phyloP scores from a whole-genome alignment of 2,329 filamentous ascomycete species.

The Xylariales sp. region DNA sequence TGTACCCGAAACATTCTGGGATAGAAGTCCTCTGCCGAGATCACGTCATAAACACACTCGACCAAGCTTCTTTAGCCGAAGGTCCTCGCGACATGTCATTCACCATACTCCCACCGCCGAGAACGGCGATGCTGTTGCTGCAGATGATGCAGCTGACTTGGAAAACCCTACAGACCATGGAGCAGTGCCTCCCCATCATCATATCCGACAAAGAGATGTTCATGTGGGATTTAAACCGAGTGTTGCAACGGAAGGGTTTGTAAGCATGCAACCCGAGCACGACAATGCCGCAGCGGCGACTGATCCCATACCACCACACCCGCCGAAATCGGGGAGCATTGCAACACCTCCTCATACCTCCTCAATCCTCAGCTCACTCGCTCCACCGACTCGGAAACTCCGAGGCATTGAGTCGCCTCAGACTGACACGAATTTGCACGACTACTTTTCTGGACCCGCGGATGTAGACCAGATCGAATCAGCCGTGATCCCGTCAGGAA shows the following conservation, averaged over 20 bases:
- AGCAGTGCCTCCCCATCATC: slow-evolving; percentile 11
- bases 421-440: slow-evolving; percentile 15
- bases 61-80: slow-evolving; percentile 41
- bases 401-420: slow-evolving; percentile 31
- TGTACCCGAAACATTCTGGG: slow-evolving; percentile 95
- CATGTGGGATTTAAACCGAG: slow-evolving; percentile 55
- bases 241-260: slow-evolving; percentile 5
- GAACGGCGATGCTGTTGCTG: background rate
- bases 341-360: too few species aligned
- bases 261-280: background rate
- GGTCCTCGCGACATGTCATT: slow-evolving; percentile 33
- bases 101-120: background rate
- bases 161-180: slow-evolving; percentile 8
- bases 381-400: slow-evolving; percentile 24
- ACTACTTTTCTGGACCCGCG: slow-evolving; percentile 12
- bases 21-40: slow-evolving; percentile 61
- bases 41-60: slow-evolving; percentile 32
- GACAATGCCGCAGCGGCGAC: too few species aligned
- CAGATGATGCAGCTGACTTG: background rate
- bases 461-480: too few species aligned
- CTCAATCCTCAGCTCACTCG: too few species aligned
- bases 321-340: too few species aligned
- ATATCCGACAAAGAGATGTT: slow-evolving; percentile 27
- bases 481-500: slow-evolving; percentile 18
- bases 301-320: too few species aligned